Evolutionary conservation across 345 rosid species (phyloP).

Genomic region (Salix brachista): DNA sequence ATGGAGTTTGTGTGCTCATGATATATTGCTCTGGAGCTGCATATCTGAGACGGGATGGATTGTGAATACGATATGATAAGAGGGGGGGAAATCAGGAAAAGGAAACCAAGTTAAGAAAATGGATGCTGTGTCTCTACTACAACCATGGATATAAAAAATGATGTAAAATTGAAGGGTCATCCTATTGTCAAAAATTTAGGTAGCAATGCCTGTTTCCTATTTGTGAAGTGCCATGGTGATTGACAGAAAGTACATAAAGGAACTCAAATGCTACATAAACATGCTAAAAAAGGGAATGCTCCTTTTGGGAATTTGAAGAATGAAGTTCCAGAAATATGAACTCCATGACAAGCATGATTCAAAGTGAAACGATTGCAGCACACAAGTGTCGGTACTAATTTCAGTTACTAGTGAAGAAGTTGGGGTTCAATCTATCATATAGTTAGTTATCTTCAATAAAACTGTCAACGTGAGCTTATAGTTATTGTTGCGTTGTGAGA

Average conservation of each 20-base stretch:
- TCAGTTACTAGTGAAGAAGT: background rate
- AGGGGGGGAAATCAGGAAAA: no score
- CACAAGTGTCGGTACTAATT: background rate
- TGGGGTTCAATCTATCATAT: background rate
- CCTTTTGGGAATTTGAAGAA: background rate
- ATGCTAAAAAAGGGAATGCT: background rate
- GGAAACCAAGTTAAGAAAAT: background rate
- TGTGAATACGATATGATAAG: background rate
- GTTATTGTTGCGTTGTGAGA: background rate
- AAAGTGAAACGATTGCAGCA: background rate
- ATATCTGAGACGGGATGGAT: constrained; percentile 46
- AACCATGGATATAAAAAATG: background rate
- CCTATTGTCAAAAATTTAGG: background rate
- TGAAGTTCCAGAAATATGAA: background rate
- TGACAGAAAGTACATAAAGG: background rate
- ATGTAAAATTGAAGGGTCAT: background rate
- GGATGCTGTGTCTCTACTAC: background rate
- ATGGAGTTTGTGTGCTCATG: constrained; percentile 99
- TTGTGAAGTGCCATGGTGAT: background rate
- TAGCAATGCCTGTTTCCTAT: background rate
- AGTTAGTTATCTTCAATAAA: background rate
- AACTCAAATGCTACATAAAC: background rate
- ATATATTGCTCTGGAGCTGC: constrained; percentile 98
- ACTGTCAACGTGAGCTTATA: background rate
- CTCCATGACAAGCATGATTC: background rate